Evolutionary conservation across 768 basidiomycete genomes (phyloP).

Genomic region (Russula foetens): DNA sequence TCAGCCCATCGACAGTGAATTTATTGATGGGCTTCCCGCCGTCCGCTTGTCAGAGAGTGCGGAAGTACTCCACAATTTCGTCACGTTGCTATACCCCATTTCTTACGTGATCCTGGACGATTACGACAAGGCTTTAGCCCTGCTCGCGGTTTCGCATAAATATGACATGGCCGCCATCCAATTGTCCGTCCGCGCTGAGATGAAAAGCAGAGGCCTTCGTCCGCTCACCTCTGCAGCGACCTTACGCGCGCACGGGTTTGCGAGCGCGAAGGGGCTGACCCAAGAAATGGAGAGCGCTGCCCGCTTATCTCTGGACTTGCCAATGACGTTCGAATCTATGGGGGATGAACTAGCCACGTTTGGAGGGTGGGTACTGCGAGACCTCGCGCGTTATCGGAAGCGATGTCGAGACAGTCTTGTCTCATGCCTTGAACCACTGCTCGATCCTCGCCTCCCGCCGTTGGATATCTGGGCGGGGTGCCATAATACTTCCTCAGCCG

Average conservation of each 20-base stretch:
- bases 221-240: conserved; percentile 1
- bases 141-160: conserved; percentile 20
- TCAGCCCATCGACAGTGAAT: not conserved
- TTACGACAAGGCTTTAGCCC: not conserved
- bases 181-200: not conserved
- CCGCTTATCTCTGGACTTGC: not conserved
- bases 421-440: not conserved
- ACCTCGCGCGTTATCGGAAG: conserved; percentile 1
- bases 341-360: not conserved
- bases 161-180: conserved; percentile 19
- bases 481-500: not conserved
- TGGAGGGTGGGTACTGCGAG: not conserved
- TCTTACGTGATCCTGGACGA: not conserved
- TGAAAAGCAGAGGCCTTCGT: not conserved
- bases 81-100: conserved; percentile 10
- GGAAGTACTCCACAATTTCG: not conserved
- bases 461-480: conserved; percentile 4
- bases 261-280: conserved; percentile 2
- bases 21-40: not conserved
- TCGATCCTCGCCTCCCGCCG: conserved; percentile 2
- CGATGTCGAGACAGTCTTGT: conserved; percentile 2
- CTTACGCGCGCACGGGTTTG: conserved; percentile 17
- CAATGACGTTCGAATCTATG: conserved; percentile 7
- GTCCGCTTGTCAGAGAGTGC: conserved; percentile 3
- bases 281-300: not conserved